These are phyloP conservation scores for Prunus campanulata DNA, from an alignment of 306 rosid species.

Conservation along the genomic window DNA sequence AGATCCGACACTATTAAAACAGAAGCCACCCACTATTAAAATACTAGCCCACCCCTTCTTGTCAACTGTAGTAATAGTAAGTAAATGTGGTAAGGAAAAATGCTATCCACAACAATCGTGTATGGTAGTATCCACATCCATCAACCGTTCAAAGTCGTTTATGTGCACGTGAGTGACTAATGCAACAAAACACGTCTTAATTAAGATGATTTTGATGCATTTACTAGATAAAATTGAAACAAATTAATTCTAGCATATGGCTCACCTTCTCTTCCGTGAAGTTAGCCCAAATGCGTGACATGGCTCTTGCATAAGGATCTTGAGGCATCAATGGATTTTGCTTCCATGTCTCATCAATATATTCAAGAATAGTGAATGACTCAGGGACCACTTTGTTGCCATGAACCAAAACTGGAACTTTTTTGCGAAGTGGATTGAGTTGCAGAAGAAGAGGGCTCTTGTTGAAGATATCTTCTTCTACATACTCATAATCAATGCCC, in stretches of 20 bases:
- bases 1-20: no score
- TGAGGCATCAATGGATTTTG: constrained; percentile 31
- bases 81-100: no score
- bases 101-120: no score
- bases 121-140: no score
- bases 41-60: no score
- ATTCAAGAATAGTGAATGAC: constrained; percentile 35
- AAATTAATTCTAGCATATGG: neutral
- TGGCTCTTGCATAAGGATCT: constrained; percentile 32
- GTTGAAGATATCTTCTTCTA: constrained; percentile 37
- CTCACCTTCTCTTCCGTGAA: constrained; percentile 26
- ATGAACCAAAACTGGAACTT: constrained; percentile 18
- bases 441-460: constrained; percentile 30
- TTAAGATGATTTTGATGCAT: no score
- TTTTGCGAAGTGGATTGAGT: constrained; percentile 35
- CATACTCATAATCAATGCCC: constrained; percentile 29
- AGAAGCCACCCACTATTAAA: no score
- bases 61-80: no score
- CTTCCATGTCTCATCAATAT: constrained; percentile 20
- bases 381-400: constrained; percentile 15
- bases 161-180: no score
- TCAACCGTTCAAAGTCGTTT: no score
- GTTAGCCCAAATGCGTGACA: constrained; percentile 29
- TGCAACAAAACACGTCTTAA: no score
- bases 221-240: neutral